These are phyloP conservation scores for Omphalotus guepiniiformis DNA, from an alignment of 768 basidiomycete genomes.

Conservation along the genomic window DNA sequence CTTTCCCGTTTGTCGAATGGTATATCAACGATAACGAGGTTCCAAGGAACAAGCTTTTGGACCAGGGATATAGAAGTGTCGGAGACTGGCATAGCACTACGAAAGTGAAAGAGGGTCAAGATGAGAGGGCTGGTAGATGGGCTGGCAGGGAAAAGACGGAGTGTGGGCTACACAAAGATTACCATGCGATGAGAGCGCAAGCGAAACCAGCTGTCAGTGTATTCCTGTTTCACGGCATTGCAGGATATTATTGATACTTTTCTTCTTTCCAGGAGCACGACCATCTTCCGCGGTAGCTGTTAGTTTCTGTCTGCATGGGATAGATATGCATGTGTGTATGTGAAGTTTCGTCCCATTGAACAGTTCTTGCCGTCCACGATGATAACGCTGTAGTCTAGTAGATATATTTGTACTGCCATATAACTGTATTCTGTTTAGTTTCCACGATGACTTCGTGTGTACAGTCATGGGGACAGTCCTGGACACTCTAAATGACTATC, in stretches of 20 bases:
- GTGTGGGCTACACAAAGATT: slow-evolving; percentile 93
- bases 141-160: slow-evolving; percentile 88
- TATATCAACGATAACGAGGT: slow-evolving; percentile 81
- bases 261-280: slow-evolving; percentile 1
- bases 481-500: too few species aligned
- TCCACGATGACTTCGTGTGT: too few species aligned
- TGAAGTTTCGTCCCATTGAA: too few species aligned
- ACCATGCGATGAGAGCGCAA: slow-evolving; percentile 67
- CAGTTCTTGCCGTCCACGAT: too few species aligned
- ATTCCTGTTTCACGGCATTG: slow-evolving; percentile 10
- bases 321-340: background rate
- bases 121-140: slow-evolving; percentile 93
- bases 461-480: too few species aligned
- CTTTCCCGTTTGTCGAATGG: slow-evolving; percentile 76
- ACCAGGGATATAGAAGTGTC: slow-evolving; percentile 90
- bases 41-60: slow-evolving; percentile 83
- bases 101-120: slow-evolving; percentile 63
- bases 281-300: slow-evolving; percentile 7
- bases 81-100: slow-evolving; percentile 97
- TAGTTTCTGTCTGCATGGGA: background rate
- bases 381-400: too few species aligned
- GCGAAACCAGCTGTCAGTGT: slow-evolving; percentile 29
- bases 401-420: too few species aligned
- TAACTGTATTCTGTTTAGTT: too few species aligned
- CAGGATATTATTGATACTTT: background rate